Evolutionary conservation across 768 basidiomycete genomes (phyloP), one percentile per base, ranked within the genome.

Genomic region (Termitomyces sp.): DNA sequence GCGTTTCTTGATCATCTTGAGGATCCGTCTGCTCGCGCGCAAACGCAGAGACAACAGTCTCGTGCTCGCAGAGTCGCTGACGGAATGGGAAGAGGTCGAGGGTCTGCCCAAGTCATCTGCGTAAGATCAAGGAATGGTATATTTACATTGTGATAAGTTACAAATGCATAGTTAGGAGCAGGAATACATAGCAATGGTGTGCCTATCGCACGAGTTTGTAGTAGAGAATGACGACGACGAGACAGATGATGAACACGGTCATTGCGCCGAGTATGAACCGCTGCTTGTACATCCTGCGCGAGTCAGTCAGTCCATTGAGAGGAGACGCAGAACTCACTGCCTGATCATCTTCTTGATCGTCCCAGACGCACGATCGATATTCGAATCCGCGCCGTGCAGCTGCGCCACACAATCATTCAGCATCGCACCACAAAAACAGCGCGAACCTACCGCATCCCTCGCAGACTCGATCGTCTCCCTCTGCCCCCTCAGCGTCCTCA

Each of bases 311-410:
- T n/a, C n/a, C n/a, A n/a, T n/a, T n/a, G n/a, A n/a, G n/a, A n/a
- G n/a, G n/a, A n/a, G n/a, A n/a, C n/a, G 35, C 35, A 2, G 6
- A 38, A 80, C 87, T 67, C 64, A 95, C 95, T 91, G 86, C 68
- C 84, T 77, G 46, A 96, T 87, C 94, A 97, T 97, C 70, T 88
- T 90, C 77, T 86, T 93, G 42, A 98, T 76, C 22, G 93, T 97
- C 4, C 90, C 90, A 4, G 85, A 84, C n/a, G 95, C 91, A 40
- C 88, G 78, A 70, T 91, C 91, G 66, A 98, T 90, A 28, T 88
- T 85, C 4, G 79, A 81, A 67, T 97, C 95, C 24, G 94, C 92
- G 45, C 83, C 81, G 47, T 78, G 77, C 24, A 97, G 82, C 92
- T 94, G 64, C 20, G 38, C 16, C 13, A 18, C 30, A 30, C 30